Evolutionary conservation across 257 asterid species (phyloP).

Genomic region (Solanum chmielewskii): DNA sequence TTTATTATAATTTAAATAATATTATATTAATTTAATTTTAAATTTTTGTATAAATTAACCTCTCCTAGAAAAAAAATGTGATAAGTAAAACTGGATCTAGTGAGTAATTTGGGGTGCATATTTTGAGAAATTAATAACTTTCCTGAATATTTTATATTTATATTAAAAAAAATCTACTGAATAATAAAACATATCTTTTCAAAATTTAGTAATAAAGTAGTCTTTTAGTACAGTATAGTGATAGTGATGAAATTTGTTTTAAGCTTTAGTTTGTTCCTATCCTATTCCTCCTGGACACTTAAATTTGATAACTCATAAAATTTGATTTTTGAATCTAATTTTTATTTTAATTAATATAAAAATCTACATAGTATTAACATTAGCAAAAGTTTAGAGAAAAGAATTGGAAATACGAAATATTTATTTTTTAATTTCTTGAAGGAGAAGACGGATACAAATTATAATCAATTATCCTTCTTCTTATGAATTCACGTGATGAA

Average conservation of each 20-base stretch:
- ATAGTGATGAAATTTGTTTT: neutral
- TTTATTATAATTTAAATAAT: too few relatives aligned
- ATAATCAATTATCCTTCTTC: neutral
- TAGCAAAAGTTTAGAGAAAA: neutral
- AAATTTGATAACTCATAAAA: neutral
- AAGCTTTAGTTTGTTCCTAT: neutral
- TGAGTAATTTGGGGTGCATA: neutral
- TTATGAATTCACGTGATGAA: neutral
- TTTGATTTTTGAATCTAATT: neutral
- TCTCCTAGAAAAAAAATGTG: neutral
- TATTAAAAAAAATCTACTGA: neutral
- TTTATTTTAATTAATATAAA: neutral
- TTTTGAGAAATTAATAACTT: neutral
- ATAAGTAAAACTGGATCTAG: neutral
- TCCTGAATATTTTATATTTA: neutral
- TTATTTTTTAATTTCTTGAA: neutral
- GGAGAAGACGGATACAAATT: neutral
- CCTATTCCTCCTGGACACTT: neutral
- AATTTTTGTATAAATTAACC: too few relatives aligned
- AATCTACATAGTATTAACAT: neutral
- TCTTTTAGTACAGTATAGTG: neutral
- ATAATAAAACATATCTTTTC: neutral
- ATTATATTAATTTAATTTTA: too few relatives aligned
- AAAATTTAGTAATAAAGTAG: neutral
- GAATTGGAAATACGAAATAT: neutral